Conservation (phyloP, 371 early-diverging fungal species). For the Rhizopus arrhizus region DNA sequence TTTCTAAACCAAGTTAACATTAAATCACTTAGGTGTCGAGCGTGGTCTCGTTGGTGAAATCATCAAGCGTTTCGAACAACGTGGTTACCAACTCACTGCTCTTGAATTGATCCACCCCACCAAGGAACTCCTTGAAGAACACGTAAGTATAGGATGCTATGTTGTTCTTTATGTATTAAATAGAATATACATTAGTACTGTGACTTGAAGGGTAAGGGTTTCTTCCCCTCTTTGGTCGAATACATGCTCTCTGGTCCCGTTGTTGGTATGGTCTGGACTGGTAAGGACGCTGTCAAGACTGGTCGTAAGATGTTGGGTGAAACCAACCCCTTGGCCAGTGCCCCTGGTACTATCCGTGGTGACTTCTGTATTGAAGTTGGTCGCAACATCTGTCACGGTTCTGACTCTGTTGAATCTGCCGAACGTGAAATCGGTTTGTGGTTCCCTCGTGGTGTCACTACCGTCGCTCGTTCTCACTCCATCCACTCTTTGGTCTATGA, state of each 20-base stretch:
- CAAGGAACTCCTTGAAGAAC: slow-evolving; percentile 84
- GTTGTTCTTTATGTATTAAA: not conserved
- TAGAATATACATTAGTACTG: slow-evolving; percentile 62
- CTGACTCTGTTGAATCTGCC: slow-evolving; percentile 97
- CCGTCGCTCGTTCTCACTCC: slow-evolving; percentile 57
- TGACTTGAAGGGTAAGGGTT: slow-evolving; percentile 91
- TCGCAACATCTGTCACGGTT: slow-evolving; percentile 98
- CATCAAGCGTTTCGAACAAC: slow-evolving; percentile 92
- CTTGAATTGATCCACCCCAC: slow-evolving; percentile 82
- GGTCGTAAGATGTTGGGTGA: slow-evolving; percentile 97
- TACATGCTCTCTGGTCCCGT: slow-evolving; percentile 92
- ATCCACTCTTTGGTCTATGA: slow-evolving; percentile 80
- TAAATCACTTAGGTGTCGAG: slow-evolving; percentile 65
- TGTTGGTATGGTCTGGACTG: slow-evolving; percentile 94
- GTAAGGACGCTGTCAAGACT: slow-evolving; percentile 96
- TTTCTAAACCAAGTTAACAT: not conserved
- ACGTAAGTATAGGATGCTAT: slow-evolving; percentile 54
- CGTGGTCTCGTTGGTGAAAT: slow-evolving; percentile 96
- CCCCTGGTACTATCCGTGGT: slow-evolving; percentile 99
- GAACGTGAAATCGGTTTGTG: slow-evolving; percentile 97
- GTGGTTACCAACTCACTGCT: slow-evolving; percentile 85
- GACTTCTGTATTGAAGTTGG: slow-evolving; percentile 95
- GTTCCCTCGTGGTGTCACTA: slow-evolving; percentile 87
- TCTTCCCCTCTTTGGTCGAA: slow-evolving; percentile 93
- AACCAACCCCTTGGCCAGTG: slow-evolving; percentile 90